A percentile compares a stretch with the other conserved stretches of the same genome.
phyloP scores from a whole-genome alignment of 306 rosid genomes.

The Lotus japonicus region DNA sequence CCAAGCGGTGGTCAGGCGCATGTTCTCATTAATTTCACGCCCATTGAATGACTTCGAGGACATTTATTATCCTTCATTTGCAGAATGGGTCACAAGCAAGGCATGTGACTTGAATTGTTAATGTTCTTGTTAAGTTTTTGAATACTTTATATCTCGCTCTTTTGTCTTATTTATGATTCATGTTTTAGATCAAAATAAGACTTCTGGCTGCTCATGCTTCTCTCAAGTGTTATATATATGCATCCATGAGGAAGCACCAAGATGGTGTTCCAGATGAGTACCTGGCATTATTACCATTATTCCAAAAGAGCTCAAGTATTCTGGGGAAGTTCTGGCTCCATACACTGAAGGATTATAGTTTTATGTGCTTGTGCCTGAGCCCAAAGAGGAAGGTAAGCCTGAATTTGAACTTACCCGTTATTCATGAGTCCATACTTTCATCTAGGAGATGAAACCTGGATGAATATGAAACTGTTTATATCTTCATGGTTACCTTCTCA shows the following conservation, averaged over 20 bases:
- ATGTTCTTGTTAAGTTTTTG: not conserved
- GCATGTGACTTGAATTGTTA: slow-evolving; percentile 28
- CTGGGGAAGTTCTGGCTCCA: slow-evolving; percentile 89
- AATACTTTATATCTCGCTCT: not conserved
- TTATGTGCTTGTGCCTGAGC: slow-evolving; percentile 55
- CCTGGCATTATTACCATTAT: slow-evolving; percentile 69
- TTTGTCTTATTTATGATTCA: slow-evolving; percentile 5
- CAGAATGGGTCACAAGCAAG: slow-evolving; percentile 99
- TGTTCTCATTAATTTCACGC: slow-evolving; percentile 84
- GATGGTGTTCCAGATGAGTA: slow-evolving; percentile 67
- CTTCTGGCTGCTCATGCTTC: slow-evolving; percentile 98
- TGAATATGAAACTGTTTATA: not conserved
- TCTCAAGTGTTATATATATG: slow-evolving; percentile 89
- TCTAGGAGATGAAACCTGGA: slow-evolving; percentile 15
- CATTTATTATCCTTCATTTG: slow-evolving; percentile 96
- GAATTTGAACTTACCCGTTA: slow-evolving; percentile 17
- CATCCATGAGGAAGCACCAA: slow-evolving; percentile 76
- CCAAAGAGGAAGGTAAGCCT: slow-evolving; percentile 65
- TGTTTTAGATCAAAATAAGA: slow-evolving; percentile 76
- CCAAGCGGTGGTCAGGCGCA: slow-evolving; percentile 82
- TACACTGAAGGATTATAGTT: slow-evolving; percentile 74
- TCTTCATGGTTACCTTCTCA: slow-evolving; percentile 16
- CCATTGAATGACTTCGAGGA: slow-evolving; percentile 79
- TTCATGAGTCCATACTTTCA: slow-evolving; percentile 3
- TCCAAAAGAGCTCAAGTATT: slow-evolving; percentile 74